These are phyloP conservation scores for Sicyos edulis DNA, from an alignment of 306 rosid species.

Conservation along the genomic window DNA sequence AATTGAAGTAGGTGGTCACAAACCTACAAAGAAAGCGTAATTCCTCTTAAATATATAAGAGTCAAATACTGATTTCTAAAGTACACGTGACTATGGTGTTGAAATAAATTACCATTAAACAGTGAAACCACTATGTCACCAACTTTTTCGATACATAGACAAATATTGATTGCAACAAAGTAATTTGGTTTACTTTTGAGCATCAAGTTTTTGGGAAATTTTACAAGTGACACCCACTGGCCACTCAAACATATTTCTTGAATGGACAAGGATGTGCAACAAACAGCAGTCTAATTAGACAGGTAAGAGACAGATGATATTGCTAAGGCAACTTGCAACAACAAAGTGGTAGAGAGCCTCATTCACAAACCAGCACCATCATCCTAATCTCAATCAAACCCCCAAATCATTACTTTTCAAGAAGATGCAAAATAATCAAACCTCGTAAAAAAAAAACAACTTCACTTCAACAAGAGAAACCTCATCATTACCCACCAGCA, in stretches of 20 bases:
- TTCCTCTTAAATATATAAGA: no score
- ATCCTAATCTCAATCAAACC: neutral
- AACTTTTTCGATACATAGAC: conserved; percentile 22
- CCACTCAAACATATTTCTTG: conserved; percentile 22
- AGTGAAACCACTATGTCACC: no score
- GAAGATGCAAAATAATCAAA: neutral
- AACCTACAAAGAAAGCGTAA: no score
- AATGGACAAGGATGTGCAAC: neutral
- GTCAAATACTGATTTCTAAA: no score
- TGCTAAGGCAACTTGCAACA: conserved; percentile 25
- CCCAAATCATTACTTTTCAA: no score
- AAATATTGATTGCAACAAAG: conserved; percentile 38
- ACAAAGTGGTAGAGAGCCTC: conserved; percentile 24
- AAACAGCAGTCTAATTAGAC: no score
- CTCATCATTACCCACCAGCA: neutral
- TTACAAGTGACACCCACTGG: neutral
- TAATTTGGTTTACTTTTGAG: no score
- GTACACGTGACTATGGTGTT: no score
- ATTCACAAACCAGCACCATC: neutral
- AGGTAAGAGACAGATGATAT: conserved; percentile 24
- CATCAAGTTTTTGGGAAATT: conserved; percentile 5
- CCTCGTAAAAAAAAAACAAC: neutral
- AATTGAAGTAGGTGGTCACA: no score
- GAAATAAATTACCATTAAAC: no score
- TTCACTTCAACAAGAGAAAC: neutral